Percentiles rank a stretch among this genome's conserved stretches.
phyloP scores from a whole-genome alignment of 2,329 filamentous ascomycete genomes.

The Botrytis byssoidea region DNA sequence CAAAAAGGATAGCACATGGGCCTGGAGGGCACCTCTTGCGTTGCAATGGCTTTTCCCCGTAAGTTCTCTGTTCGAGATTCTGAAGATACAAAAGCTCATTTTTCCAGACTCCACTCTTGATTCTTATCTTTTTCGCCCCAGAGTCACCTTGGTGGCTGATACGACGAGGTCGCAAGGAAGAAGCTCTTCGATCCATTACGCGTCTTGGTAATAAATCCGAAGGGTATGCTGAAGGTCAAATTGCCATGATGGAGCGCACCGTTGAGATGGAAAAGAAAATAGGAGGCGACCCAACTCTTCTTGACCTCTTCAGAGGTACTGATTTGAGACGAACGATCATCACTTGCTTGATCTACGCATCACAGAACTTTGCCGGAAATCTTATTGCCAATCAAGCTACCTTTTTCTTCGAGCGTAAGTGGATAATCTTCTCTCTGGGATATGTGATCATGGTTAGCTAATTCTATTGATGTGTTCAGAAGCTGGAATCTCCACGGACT shows the following conservation, averaged over 20 bases:
- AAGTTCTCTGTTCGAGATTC: background rate
- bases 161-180: constrained; percentile 44
- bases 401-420: constrained; percentile 52
- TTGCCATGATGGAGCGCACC: constrained; percentile 59
- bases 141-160: constrained; percentile 52
- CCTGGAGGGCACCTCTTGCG: constrained; percentile 52
- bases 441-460: constrained; percentile 30
- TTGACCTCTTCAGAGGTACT: constrained; percentile 55
- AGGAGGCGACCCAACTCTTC: constrained; percentile 46
- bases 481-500: constrained; percentile 55
- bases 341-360: constrained; percentile 56
- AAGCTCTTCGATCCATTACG: constrained; percentile 42
- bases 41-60: constrained; percentile 52
- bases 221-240: constrained; percentile 48
- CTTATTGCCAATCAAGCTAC: constrained; percentile 62
- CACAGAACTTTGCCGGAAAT: constrained; percentile 61
- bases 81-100: background rate
- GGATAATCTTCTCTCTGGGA: constrained; percentile 5
- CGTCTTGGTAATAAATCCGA: constrained; percentile 43
- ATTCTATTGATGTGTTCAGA: constrained; percentile 45
- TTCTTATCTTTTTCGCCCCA: constrained; percentile 48
- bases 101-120: constrained; percentile 45
- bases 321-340: constrained; percentile 57
- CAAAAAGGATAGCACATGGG: constrained; percentile 32
- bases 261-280: constrained; percentile 52